These are phyloP conservation scores for Alternaria gansuensis DNA, from an alignment of 2,329 filamentous ascomycete species.

Conservation along the genomic window DNA sequence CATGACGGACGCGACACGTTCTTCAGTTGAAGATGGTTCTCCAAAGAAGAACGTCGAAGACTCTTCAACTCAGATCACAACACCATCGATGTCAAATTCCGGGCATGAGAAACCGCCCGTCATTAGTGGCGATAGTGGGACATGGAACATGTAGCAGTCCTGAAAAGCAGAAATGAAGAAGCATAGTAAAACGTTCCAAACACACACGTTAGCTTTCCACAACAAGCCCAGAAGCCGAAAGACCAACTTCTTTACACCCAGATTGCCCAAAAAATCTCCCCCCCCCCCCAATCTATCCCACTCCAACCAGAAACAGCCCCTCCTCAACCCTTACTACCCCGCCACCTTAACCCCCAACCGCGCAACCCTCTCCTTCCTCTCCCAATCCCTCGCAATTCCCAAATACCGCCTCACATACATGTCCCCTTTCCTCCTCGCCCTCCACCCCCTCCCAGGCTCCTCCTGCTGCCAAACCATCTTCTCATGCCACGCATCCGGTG, in stretches of 20 bases:
- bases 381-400: too few relatives aligned
- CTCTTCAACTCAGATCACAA: background rate
- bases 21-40: background rate
- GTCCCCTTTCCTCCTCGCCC: background rate
- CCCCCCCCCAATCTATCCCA: background rate
- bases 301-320: background rate
- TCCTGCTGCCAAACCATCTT: slow-evolving; percentile 6
- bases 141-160: background rate
- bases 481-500: slow-evolving; percentile 3
- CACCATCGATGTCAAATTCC: background rate
- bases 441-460: background rate
- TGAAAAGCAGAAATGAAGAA: background rate
- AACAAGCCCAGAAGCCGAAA: too few relatives aligned
- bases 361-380: background rate
- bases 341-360: background rate
- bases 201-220: too few relatives aligned
- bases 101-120: background rate
- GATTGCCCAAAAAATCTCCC: too few relatives aligned
- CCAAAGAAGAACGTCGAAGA: too few relatives aligned
- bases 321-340: too few relatives aligned
- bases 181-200: background rate
- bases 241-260: too few relatives aligned
- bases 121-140: background rate
- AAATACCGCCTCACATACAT: background rate
- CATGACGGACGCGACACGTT: background rate